A percentile compares a stretch with the other conserved stretches of the same genome.
phyloP scores from a whole-genome alignment of 768 basidiomycete species.

The Leccinum fibrillosum region DNA sequence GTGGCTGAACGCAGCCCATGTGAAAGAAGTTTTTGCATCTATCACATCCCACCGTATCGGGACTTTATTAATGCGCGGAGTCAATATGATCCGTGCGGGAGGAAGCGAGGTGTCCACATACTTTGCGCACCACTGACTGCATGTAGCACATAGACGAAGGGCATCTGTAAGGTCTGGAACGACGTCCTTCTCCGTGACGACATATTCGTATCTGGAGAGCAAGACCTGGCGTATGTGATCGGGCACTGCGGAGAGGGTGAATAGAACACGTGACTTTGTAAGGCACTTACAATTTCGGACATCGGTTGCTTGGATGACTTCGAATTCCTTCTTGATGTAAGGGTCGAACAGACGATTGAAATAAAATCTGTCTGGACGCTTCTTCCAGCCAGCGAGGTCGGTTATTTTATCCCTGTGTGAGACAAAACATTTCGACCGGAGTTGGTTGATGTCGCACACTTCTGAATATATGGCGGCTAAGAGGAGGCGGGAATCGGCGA shows the following conservation, averaged over 20 bases:
- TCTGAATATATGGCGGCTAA: constrained; percentile 96
- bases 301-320: constrained; percentile 83
- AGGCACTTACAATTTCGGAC: constrained; percentile 78
- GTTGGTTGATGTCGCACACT: constrained; percentile 90
- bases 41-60: constrained; percentile 86
- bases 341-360: constrained; percentile 95
- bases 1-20: constrained; percentile 92
- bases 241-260: constrained; percentile 55
- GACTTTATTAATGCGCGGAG: constrained; percentile 42
- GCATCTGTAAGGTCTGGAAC: constrained; percentile 86
- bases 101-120: constrained; percentile 38
- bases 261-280: constrained; percentile 20
- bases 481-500: constrained; percentile 87
- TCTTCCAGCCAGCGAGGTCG: constrained; percentile 91
- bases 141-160: constrained; percentile 82
- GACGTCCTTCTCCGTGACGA: constrained; percentile 92
- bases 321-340: constrained; percentile 97
- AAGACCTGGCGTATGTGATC: constrained; percentile 76
- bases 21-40: constrained; percentile 93
- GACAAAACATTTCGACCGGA: constrained; percentile 91
- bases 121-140: constrained; percentile 87
- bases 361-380: constrained; percentile 92
- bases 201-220: constrained; percentile 84
- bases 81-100: constrained; percentile 18
- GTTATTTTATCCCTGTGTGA: constrained; percentile 94